These are phyloP conservation scores for Pouteria glomerata DNA, from an alignment of 148 eudicot species.

Conservation along the genomic window DNA sequence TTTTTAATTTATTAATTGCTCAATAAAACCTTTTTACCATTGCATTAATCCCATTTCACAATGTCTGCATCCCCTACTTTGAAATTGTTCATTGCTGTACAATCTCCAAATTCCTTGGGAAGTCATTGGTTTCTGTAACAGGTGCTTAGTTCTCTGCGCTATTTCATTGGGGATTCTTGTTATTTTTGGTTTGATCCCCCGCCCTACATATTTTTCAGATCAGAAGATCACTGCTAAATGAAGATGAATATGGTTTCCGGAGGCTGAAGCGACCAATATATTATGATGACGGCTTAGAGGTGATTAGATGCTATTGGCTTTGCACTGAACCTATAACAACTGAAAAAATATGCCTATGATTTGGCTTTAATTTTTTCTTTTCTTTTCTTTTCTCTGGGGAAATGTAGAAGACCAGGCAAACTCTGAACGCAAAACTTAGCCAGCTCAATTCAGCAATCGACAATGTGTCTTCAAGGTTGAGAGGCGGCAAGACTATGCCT, in stretches of 20 bases:
- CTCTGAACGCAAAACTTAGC: constrained; percentile 57
- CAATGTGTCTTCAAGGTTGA: constrained; percentile 78
- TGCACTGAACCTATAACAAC: neutral
- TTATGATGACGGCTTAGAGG: constrained; percentile 86
- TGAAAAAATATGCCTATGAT: neutral
- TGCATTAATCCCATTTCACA: neutral
- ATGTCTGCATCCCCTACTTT: neutral
- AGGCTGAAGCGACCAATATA: constrained; percentile 67
- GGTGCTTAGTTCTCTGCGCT: neutral
- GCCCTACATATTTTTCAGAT: constrained; percentile 32
- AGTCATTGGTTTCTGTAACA: neutral
- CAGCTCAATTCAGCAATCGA: constrained; percentile 90
- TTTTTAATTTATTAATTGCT: too few species aligned
- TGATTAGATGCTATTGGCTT: constrained; percentile 10
- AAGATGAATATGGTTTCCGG: constrained; percentile 77
- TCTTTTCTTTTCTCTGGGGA: neutral
- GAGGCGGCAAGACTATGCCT: constrained; percentile 60
- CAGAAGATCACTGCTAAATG: constrained; percentile 63
- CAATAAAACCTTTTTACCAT: neutral
- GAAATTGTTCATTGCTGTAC: neutral
- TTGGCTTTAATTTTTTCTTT: constrained; percentile 5
- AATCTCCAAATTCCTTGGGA: neutral
- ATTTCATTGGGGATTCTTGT: neutral
- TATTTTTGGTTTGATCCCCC: neutral
- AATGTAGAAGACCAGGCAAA: constrained; percentile 66